Evolutionary conservation across 352 stramenopile genomes (phyloP).

Genomic region (Phytophthora rubi): DNA sequence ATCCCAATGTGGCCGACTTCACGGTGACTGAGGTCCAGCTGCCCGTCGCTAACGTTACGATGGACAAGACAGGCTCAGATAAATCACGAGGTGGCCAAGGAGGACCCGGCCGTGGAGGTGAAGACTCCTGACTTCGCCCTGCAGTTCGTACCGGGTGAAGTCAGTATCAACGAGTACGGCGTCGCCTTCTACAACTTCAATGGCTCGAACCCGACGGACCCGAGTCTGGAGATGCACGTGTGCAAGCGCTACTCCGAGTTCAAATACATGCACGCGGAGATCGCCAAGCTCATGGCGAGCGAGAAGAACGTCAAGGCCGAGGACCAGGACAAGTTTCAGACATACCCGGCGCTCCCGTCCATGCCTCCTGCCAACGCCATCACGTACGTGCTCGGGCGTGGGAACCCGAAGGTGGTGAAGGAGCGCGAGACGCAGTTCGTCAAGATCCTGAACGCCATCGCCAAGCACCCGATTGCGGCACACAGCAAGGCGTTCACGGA

Average conservation of each 20-base stretch:
- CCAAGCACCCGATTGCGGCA: conserved; percentile 54
- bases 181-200: conserved; percentile 74
- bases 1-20: conserved; percentile 17
- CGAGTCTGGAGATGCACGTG: conserved; percentile 51
- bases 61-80: not conserved
- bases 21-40: not conserved
- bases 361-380: conserved; percentile 52
- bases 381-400: conserved; percentile 54
- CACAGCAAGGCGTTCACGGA: conserved; percentile 53
- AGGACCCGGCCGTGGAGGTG: conserved; percentile 24
- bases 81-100: conserved; percentile 7
- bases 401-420: conserved; percentile 58
- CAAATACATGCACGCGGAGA: conserved; percentile 60
- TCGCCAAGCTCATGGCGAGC: conserved; percentile 63
- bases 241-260: conserved; percentile 84
- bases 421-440: conserved; percentile 66
- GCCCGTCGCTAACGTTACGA: not conserved
- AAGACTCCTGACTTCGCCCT: conserved; percentile 30
- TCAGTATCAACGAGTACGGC: conserved; percentile 57
- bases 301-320: conserved; percentile 54
- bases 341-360: conserved; percentile 63
- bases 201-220: conserved; percentile 46
- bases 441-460: conserved; percentile 71
- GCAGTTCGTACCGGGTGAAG: conserved; percentile 48
- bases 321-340: conserved; percentile 60